phyloP scores from a whole-genome alignment of 352 stramenopile genomes.

The Phytophthora cactorum region DNA sequence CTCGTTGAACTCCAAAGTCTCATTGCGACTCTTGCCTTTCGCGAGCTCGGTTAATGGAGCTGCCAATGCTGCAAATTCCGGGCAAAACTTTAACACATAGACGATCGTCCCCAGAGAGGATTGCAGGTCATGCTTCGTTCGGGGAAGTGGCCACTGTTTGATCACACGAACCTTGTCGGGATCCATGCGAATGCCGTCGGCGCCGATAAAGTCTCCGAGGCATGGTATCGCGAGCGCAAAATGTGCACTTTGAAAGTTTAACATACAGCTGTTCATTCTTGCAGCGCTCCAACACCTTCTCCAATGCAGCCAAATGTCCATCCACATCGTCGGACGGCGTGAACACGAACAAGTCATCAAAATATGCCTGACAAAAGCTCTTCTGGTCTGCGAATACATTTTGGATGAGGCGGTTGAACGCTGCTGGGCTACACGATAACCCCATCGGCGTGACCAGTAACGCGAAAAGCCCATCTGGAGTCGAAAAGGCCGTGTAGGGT shows the following conservation, averaged over 20 bases:
- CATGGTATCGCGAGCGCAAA: neutral
- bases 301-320: neutral
- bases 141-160: neutral
- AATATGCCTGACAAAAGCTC: neutral
- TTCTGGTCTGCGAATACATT: neutral
- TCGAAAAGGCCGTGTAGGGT: too few species aligned
- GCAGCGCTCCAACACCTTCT: conserved; percentile 3
- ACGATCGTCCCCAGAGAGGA: conserved; percentile 9
- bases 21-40: neutral
- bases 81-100: conserved; percentile 18
- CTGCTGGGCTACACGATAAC: neutral
- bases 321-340: neutral
- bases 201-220: conserved; percentile 21
- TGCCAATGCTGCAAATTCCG: neutral
- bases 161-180: conserved; percentile 4
- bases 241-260: neutral
- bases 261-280: conserved; percentile 3
- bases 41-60: neutral
- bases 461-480: too few species aligned
- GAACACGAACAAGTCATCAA: conserved; percentile 13
- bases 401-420: neutral
- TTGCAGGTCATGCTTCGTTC: conserved; percentile 5
- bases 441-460: neutral
- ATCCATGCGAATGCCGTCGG: conserved; percentile 14
- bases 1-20: neutral